Base-by-base conservation (phyloP, 805 yeast species). In the Metschnikowia lochheadii region DNA sequence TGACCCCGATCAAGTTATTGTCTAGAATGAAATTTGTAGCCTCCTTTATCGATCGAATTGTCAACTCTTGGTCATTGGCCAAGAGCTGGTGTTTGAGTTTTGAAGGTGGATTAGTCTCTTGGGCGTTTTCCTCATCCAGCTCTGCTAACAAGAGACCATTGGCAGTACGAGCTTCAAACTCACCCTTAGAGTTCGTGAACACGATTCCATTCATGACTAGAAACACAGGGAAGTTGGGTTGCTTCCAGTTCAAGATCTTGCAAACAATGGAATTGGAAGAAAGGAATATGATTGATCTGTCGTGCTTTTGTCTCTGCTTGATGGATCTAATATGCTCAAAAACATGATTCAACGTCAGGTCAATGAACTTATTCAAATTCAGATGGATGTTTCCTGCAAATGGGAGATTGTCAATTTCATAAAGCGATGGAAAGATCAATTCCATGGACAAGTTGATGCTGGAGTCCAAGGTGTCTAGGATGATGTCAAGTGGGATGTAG, bases 161-260 rank as follows among this genome's bases (percentile, higher is more conserved):
- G 5, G 77, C 67, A 1, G 76, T 65, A 48, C 73, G 62, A 2
- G 69, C 65, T 58, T 73, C 77, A 48, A 72, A 74, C 7, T 52
- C 55, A n/a, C 61, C 55, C 15, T 54, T 49, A 2, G 56, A 46
- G 44, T 54, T 34, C 62, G 65, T 59, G 63, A 62, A 65, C 40
- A 76, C 70, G 10, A 84, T 71, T n/a, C 89, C 88, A 58, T 82
- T 84, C 79, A 91, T 81, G 49, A 84, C 81, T 69, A 88, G 87
- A 56, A 94, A 83, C 0, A 94, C 98, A 0, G 99, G 97, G 69
- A 86, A 94, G 65, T 92, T 92, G 13, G 99, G 98, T 69, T 94
- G 99, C 68, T 94, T 94, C 99, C 99, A 94, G 68, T 94, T 94
- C 59, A 94, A 70, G 42, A 89, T 87, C 10, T 96, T 89, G 68